Evolutionary conservation across 2,329 filamentous ascomycete genomes (phyloP), one percentile per base, ranked within the genome.

Genomic region (Cladosporium sphaerospermum): DNA sequence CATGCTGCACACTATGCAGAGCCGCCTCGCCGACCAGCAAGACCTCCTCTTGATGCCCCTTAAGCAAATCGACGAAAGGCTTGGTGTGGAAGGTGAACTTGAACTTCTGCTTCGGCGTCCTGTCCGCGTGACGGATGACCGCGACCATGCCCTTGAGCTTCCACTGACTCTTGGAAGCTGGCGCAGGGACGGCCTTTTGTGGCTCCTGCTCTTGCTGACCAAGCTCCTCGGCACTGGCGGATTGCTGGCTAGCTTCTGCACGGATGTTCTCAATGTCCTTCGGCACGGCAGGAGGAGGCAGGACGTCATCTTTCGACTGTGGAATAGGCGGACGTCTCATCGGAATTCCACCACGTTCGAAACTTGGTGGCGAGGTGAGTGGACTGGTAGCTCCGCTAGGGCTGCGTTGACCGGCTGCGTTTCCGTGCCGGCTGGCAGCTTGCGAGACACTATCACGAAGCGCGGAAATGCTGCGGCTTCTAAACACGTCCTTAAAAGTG

Each of bases 41-140:
- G 1, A 99, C 93, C 67, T 99, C 93, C 70, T 97, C 92, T 64
- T 95, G 89, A 64, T 99, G 92, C 0, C 93, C 93, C 67, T 92
- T 95, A 40, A 99, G 80, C 3, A 99, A 78, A 59, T 95, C 88
- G 58, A 99, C 91, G 65, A 99, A 99, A 0, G 93, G 93, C 57
- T 91, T 89, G 0, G 90, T 95, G 66, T 99, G 93, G 63, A 99
- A 97, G 0, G 93, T 99, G 64, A 97, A 99, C 69, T 99, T 99
- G 78, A 96, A 96, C 69, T 99, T 99, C 65, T 99, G 93, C 73
- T 99, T 99, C 2, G 93, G 93, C 1, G 93, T 99, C 53, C 93
- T 86, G 72, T 99, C 93, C 2, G 95, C 95, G 70, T 99, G 93
- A 28, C 93, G 84, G 59, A 99, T 90, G 13, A 99, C 93, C 2